phyloP scores from a whole-genome alignment of 2,329 filamentous ascomycete genomes.

The Davidsoniella neocaledoniae region DNA sequence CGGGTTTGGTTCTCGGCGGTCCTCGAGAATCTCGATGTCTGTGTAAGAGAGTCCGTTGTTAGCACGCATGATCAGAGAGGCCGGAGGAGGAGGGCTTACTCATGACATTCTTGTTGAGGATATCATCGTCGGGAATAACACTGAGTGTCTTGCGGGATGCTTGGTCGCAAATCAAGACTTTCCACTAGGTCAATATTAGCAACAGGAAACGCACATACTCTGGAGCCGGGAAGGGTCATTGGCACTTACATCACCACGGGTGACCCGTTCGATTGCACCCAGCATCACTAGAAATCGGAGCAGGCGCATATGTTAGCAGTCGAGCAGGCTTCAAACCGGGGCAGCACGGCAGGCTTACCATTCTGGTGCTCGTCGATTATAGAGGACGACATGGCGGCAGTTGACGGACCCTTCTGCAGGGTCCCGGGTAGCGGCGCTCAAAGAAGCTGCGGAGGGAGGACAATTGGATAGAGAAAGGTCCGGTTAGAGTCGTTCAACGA shows the following conservation, averaged over 20 bases:
- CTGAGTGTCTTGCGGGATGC: conserved; percentile 73
- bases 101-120: conserved; percentile 89
- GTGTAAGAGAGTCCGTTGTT: conserved; percentile 15
- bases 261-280: conserved; percentile 58
- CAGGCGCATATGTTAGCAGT: conserved; percentile 19
- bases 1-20: conserved; percentile 62
- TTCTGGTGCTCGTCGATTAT: conserved; percentile 66
- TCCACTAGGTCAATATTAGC: conserved; percentile 51
- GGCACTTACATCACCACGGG: conserved; percentile 56
- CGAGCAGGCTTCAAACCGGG: neutral
- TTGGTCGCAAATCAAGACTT: conserved; percentile 82
- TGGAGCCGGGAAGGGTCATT: neutral
- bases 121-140: conserved; percentile 86
- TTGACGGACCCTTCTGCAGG: conserved; percentile 2
- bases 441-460: too few relatives aligned
- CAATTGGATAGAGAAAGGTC: too few relatives aligned
- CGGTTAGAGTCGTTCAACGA: neutral
- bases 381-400: conserved; percentile 56
- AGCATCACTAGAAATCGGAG: conserved; percentile 38
- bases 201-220: neutral
- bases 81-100: conserved; percentile 39
- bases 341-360: conserved; percentile 16
- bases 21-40: conserved; percentile 93
- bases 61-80: neutral
- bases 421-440: neutral